Evolutionary conservation across 2,329 filamentous ascomycete species (phyloP).

Genomic region (Penicillium digitatum): DNA sequence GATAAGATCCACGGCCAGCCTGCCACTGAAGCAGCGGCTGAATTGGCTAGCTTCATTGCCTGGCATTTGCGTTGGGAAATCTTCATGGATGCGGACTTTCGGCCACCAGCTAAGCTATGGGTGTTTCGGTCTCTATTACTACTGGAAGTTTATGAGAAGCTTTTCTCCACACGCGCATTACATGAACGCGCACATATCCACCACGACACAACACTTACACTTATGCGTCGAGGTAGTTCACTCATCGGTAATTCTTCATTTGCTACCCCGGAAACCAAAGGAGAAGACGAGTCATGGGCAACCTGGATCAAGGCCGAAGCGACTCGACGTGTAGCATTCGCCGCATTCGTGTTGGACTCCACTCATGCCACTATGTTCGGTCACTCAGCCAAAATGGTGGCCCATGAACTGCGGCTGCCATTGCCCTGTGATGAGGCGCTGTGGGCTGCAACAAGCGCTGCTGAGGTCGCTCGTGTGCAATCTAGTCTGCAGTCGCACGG

Average conservation of each 20-base stretch:
- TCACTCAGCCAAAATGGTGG: slow-evolving; percentile 94
- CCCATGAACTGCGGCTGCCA: slow-evolving; percentile 87
- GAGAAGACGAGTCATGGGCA: slow-evolving; percentile 84
- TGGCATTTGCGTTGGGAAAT: slow-evolving; percentile 96
- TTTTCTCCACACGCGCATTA: slow-evolving; percentile 86
- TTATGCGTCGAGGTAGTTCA: slow-evolving; percentile 91
- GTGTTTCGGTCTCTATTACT: slow-evolving; percentile 87
- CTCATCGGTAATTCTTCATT: slow-evolving; percentile 79
- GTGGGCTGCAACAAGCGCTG: slow-evolving; percentile 84
- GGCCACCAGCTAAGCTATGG: slow-evolving; percentile 91
- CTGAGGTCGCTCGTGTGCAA: slow-evolving; percentile 81
- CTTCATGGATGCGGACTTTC: slow-evolving; percentile 85
- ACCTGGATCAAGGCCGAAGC: slow-evolving; percentile 94
- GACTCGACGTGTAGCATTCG: slow-evolving; percentile 83
- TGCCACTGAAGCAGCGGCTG: slow-evolving; percentile 70
- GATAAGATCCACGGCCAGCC: slow-evolving; percentile 75
- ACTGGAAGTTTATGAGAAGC: slow-evolving; percentile 93
- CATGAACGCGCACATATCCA: slow-evolving; percentile 96
- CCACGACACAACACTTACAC: slow-evolving; percentile 87
- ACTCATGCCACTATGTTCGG: slow-evolving; percentile 98
- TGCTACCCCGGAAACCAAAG: slow-evolving; percentile 74
- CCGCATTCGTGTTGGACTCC: slow-evolving; percentile 90
- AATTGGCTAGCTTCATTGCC: slow-evolving; percentile 82
- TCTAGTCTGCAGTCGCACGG: slow-evolving; percentile 74
- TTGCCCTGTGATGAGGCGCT: slow-evolving; percentile 88